Conservation (phyloP, 225 moss, liverwort and hornwort genomes). For the Rhytidiadelphus loreus region DNA sequence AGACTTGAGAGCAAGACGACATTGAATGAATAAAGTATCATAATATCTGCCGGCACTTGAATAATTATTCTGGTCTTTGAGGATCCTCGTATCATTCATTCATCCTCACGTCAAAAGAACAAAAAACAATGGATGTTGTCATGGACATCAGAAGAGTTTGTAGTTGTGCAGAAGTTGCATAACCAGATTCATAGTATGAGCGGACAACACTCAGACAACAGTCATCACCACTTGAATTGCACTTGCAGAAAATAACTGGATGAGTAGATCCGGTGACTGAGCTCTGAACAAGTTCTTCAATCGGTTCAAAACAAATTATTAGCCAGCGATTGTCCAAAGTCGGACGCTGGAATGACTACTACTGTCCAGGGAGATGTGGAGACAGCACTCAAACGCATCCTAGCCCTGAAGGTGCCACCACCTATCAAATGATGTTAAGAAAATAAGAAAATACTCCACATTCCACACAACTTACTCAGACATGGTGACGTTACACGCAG, state of each 20-base stretch:
- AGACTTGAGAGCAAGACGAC: background rate
- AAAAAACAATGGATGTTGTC: background rate
- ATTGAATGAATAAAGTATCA: background rate
- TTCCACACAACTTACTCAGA: background rate
- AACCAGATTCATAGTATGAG: background rate
- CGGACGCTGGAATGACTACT: background rate
- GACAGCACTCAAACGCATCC: conserved; percentile 48
- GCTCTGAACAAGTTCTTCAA: background rate
- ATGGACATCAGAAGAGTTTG: background rate
- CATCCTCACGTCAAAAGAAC: background rate
- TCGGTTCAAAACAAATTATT: background rate
- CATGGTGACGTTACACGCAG: conserved; percentile 1
- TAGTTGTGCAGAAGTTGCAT: background rate
- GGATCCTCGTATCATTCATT: background rate
- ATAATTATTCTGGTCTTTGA: background rate
- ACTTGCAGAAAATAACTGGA: background rate
- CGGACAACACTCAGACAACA: background rate
- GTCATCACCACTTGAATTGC: background rate
- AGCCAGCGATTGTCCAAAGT: background rate
- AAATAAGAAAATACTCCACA: background rate
- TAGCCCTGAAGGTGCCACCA: conserved; percentile 36
- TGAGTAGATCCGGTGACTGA: background rate
- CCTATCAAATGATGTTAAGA: background rate
- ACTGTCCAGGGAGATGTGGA: conserved; percentile 49
- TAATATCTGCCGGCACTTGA: background rate